phyloP scores from a whole-genome alignment of 768 basidiomycete species.

The Hortiboletus campestris region DNA sequence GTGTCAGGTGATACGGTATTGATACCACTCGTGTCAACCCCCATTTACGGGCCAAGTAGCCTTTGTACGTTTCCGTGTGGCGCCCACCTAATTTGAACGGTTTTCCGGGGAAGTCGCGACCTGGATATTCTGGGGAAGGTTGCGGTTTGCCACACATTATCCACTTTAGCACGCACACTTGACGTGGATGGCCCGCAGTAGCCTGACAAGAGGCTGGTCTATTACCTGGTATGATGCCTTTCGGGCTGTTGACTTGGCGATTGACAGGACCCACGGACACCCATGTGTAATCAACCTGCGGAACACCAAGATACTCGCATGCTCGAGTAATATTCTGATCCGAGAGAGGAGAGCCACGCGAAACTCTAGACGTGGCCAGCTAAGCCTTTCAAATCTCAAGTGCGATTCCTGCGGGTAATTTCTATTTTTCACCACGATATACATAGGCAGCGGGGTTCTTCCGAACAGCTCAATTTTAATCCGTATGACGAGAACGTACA shows the following conservation, averaged over 20 bases:
- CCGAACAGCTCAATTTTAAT: conserved; percentile 9
- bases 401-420: conserved; percentile 22
- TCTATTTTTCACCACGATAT: conserved; percentile 19
- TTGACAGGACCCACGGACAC: conserved; percentile 26
- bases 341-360: conserved; percentile 19
- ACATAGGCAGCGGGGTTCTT: conserved; percentile 23
- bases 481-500: conserved; percentile 19
- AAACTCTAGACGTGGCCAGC: conserved; percentile 20
- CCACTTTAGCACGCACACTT: conserved; percentile 17
- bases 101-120: conserved; percentile 11
- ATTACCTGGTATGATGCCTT: conserved; percentile 19
- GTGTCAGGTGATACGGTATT: conserved; percentile 5
- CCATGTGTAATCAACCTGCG: conserved; percentile 11
- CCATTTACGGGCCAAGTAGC: conserved; percentile 14
- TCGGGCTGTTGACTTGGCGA: conserved; percentile 26
- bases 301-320: conserved; percentile 5
- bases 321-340: conserved; percentile 16
- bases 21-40: conserved; percentile 20
- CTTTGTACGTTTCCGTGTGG: conserved; percentile 23
- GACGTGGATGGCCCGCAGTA: conserved; percentile 24
- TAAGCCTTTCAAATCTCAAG: conserved; percentile 24
- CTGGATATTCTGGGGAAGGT: conserved; percentile 8
- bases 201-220: conserved; percentile 10
- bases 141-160: conserved; percentile 15
- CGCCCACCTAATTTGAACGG: conserved; percentile 16